These are phyloP conservation scores for Scleroderma citrinum DNA, from an alignment of 768 basidiomycete genomes.

Conservation along the genomic window DNA sequence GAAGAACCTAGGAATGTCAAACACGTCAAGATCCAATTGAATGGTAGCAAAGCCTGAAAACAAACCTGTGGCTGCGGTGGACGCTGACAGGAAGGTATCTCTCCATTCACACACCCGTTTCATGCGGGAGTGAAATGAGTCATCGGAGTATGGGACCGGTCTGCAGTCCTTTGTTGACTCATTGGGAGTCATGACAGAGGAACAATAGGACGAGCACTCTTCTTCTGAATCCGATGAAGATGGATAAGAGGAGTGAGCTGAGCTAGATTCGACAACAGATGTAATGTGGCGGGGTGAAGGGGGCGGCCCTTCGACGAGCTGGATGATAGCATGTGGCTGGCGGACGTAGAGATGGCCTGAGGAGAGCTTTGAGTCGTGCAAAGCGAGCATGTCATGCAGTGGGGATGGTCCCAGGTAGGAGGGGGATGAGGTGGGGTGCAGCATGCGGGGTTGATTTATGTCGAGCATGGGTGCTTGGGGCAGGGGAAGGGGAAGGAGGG, in stretches of 20 bases:
- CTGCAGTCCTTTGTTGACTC: slow-evolving; percentile 25
- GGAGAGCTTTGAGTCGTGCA: slow-evolving; percentile 31
- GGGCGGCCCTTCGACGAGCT: slow-evolving; percentile 63
- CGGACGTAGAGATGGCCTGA: slow-evolving; percentile 41
- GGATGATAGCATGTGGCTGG: slow-evolving; percentile 54
- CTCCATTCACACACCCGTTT: slow-evolving; percentile 71
- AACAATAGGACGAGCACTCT: slow-evolving; percentile 66
- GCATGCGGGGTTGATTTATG: slow-evolving; percentile 18
- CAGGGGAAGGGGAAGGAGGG: slow-evolving; percentile 14
- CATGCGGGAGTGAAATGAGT: slow-evolving; percentile 51
- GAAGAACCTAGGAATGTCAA: slow-evolving; percentile 5
- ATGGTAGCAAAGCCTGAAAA: slow-evolving; percentile 2
- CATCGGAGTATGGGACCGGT: slow-evolving; percentile 31
- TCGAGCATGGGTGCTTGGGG: slow-evolving; percentile 25
- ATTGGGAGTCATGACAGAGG: slow-evolving; percentile 47
- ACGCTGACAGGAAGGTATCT: slow-evolving; percentile 23
- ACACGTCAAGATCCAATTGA: slow-evolving; percentile 5
- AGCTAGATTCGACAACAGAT: slow-evolving; percentile 27
- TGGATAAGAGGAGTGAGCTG: slow-evolving; percentile 29
- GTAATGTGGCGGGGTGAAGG: slow-evolving; percentile 43
- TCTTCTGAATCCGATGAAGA: slow-evolving; percentile 16
- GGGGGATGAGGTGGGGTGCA: slow-evolving; percentile 19
- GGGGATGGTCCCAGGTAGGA: slow-evolving; percentile 17
- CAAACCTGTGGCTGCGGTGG: not conserved
- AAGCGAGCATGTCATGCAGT: slow-evolving; percentile 16